Evolutionary conservation across 768 basidiomycete species (phyloP), one percentile per base, ranked within the genome.

Genomic region (Russula olivacea): DNA sequence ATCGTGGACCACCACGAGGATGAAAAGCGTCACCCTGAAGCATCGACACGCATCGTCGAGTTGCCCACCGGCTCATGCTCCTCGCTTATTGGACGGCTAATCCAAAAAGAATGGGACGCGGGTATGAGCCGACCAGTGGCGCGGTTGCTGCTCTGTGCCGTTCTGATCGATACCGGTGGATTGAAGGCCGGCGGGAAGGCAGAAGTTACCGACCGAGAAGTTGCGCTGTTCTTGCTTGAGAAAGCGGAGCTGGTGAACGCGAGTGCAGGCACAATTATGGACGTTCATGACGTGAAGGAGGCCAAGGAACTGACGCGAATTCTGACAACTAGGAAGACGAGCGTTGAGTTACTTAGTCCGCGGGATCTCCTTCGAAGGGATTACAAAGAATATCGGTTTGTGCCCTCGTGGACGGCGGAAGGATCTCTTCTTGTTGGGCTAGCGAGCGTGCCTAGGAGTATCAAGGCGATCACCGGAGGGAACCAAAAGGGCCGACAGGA

Each of bases 1-100:
- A 78, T 98, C 58, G 76, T 98, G 30, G 97, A 99, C 72, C 96
- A 99, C 71, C 94, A 98, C 70, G 85, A 79, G 17, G 96, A 99
- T 72, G 95, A 98, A 69, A 78, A 80, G 0, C 73, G 79, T 1
- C 82, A 97, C 72, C 73, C 72, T 5, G 79, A 82, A 58, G 85
- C 84, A 0, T 73, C 80, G n/a, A 88, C 89, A 3, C 83, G 95
- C 23, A 74, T 83, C 60, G 79, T 98, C 57, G 72, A 74, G 45
- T 74, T 77, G 2, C 83, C 87, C 0, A 81, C 81, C 0, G 97
- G 96, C 3, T 93, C 90, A 65, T 93, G 92, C 71, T 74, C 92
- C 2, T 84, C 85, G 0, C 77, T 88, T 14, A 72, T 98, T 75
- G 68, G 90, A 68, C 70, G 68, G 30, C 32, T 69, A n/a, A 59